A percentile compares a stretch with the other conserved stretches of the same genome.
phyloP scores from a whole-genome alignment of 345 rosid genomes.

The Erodium maritimum region DNA sequence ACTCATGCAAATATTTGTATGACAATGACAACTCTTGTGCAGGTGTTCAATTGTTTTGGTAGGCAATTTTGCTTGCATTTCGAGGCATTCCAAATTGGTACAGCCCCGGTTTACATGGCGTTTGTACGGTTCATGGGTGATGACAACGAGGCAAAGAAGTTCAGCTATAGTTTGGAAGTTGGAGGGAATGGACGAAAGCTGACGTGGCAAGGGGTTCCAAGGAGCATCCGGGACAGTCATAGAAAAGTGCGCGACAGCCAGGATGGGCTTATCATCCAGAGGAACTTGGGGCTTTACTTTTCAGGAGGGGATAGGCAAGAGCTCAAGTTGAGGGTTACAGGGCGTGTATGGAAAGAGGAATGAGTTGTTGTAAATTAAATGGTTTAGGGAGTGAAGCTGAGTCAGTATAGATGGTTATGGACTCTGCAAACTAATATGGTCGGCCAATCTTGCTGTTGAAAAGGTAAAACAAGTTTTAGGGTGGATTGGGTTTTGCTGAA shows the following conservation, averaged over 20 bases:
- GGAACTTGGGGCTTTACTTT: slow-evolving; percentile 35
- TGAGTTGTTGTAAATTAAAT: slow-evolving; percentile 6
- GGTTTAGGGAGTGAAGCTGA: not conserved
- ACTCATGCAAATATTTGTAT: not conserved
- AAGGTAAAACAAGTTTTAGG: too few relatives aligned
- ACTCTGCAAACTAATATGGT: too few relatives aligned
- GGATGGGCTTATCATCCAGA: slow-evolving; percentile 17
- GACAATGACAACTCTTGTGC: slow-evolving; percentile 7
- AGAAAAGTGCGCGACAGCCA: slow-evolving; percentile 45
- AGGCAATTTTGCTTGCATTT: slow-evolving; percentile 47
- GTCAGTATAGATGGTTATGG: too few relatives aligned
- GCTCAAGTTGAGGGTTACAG: slow-evolving; percentile 35
- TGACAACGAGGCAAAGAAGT: slow-evolving; percentile 35
- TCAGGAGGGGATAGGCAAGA: slow-evolving; percentile 41
- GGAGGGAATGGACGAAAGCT: slow-evolving; percentile 44
- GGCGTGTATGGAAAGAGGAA: slow-evolving; percentile 43
- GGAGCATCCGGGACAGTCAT: slow-evolving; percentile 48
- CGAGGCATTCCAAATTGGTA: slow-evolving; percentile 40
- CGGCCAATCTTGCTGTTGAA: too few relatives aligned
- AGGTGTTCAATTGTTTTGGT: slow-evolving; percentile 46
- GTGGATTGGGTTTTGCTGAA: too few relatives aligned
- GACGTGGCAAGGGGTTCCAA: slow-evolving; percentile 43
- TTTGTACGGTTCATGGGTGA: slow-evolving; percentile 50
- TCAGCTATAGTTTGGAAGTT: slow-evolving; percentile 44
- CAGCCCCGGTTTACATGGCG: slow-evolving; percentile 52